A percentile compares a stretch with the other conserved stretches of the same genome.
These are phyloP conservation scores for Forsythia suspensa DNA, from an alignment of 257 asterid species.

Conservation along the genomic window DNA sequence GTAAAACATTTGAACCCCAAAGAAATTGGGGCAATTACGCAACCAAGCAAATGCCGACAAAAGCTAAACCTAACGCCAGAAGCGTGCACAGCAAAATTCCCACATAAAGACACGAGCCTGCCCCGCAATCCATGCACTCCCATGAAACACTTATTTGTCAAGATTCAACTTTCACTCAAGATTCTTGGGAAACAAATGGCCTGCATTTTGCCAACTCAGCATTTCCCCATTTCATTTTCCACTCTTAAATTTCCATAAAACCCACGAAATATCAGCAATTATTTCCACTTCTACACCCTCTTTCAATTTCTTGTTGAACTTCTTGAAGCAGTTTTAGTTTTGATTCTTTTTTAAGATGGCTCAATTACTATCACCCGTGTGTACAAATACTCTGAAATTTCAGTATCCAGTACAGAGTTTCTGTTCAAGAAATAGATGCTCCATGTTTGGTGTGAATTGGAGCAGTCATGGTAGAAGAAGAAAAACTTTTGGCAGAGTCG, in stretches of 20 bases:
- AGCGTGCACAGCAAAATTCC: not conserved
- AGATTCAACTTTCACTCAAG: not conserved
- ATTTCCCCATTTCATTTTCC: not conserved
- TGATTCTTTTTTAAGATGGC: not conserved
- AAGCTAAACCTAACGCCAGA: not conserved
- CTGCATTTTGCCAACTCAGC: not conserved
- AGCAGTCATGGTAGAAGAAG: not conserved
- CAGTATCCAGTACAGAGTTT: constrained; percentile 43
- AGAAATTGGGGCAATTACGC: not conserved
- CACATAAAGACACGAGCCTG: not conserved
- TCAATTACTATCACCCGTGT: constrained; percentile 67
- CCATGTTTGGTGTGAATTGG: not conserved
- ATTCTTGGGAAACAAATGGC: not conserved
- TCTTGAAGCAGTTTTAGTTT: not conserved
- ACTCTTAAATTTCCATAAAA: not conserved
- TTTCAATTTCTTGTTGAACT: no score
- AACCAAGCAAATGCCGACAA: not conserved
- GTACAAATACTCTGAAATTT: constrained; percentile 66
- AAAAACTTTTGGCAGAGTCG: not conserved
- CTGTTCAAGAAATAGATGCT: constrained; percentile 14
- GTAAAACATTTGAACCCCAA: no score
- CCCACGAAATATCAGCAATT: not conserved
- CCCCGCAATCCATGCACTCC: not conserved
- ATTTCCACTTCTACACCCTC: not conserved
- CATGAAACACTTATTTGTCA: not conserved